A percentile compares a stretch with the other conserved stretches of the same genome.
Conservation (phyloP, 345 rosid genomes). For the Anastatica hierochuntica region DNA sequence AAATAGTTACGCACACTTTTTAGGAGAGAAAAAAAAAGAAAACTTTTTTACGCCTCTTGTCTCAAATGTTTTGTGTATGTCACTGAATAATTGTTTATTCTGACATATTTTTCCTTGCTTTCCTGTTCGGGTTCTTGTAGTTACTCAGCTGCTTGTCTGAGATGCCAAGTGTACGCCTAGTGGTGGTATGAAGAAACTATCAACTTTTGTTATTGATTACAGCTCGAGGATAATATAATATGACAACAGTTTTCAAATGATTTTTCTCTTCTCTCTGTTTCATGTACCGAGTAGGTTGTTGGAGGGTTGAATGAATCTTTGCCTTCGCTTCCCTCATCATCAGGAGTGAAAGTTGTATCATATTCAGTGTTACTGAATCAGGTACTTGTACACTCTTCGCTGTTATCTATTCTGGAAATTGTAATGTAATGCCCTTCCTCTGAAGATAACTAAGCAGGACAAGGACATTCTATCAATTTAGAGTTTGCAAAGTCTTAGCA, state of each 20-base stretch:
- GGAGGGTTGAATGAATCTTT: conserved; percentile 76
- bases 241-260: background rate
- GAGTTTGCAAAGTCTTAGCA: conserved; percentile 2
- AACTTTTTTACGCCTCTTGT: no score
- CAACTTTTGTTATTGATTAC: background rate
- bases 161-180: conserved; percentile 62
- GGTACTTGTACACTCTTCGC: conserved; percentile 37
- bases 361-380: conserved; percentile 68
- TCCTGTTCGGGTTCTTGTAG: conserved; percentile 37
- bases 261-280: conserved; percentile 9
- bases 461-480: background rate
- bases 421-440: background rate
- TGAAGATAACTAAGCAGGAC: background rate
- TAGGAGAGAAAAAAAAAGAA: no score
- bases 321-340: conserved; percentile 68
- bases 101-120: background rate
- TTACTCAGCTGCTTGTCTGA: conserved; percentile 73
- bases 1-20: no score
- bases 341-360: conserved; percentile 62
- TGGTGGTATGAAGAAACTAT: conserved; percentile 58
- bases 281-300: conserved; percentile 54
- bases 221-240: background rate
- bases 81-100: background rate
- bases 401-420: background rate
- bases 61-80: background rate